A percentile compares a stretch with the other conserved stretches of the same genome.
phyloP scores from a whole-genome alignment of 164 flowering plant species.

The Kalanchoe fedtschenkoi region DNA sequence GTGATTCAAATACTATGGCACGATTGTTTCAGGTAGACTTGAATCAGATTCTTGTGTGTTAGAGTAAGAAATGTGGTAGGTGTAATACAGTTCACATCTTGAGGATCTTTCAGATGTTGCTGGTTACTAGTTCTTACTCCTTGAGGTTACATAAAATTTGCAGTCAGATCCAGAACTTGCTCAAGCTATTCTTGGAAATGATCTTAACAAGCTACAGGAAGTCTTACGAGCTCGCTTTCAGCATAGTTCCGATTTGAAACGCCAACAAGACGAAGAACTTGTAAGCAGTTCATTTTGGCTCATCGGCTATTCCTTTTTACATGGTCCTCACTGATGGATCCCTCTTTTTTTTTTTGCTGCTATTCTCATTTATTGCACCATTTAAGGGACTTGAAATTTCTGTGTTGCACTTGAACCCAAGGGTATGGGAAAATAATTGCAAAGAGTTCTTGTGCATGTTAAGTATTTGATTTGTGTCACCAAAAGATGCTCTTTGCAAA shows the following conservation, averaged over 20 bases:
- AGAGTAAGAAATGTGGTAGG: too few species aligned
- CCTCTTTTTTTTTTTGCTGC: not conserved
- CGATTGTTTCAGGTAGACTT: conserved; percentile 67
- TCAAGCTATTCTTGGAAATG: conserved; percentile 74
- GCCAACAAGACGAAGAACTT: conserved; percentile 71
- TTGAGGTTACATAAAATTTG: not conserved
- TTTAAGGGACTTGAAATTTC: not conserved
- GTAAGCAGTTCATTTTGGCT: conserved; percentile 28
- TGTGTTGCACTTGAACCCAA: not conserved
- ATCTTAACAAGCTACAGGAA: conserved; percentile 66
- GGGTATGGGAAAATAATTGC: not conserved
- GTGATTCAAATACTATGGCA: conserved; percentile 60
- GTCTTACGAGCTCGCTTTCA: conserved; percentile 52
- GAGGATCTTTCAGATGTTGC: not conserved
- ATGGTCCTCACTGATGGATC: not conserved
- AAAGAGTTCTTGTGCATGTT: not conserved
- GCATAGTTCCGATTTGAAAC: conserved; percentile 53
- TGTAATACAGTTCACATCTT: too few species aligned
- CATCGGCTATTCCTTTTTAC: not conserved
- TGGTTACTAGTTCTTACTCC: not conserved
- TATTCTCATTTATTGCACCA: not conserved
- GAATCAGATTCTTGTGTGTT: too few species aligned
- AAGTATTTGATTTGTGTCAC: not conserved
- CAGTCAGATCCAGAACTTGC: conserved; percentile 81
- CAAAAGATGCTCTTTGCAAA: not conserved